These are phyloP conservation scores for Margaritispora aquatica DNA, from an alignment of 495 filamentous ascomycete species.

Conservation along the genomic window DNA sequence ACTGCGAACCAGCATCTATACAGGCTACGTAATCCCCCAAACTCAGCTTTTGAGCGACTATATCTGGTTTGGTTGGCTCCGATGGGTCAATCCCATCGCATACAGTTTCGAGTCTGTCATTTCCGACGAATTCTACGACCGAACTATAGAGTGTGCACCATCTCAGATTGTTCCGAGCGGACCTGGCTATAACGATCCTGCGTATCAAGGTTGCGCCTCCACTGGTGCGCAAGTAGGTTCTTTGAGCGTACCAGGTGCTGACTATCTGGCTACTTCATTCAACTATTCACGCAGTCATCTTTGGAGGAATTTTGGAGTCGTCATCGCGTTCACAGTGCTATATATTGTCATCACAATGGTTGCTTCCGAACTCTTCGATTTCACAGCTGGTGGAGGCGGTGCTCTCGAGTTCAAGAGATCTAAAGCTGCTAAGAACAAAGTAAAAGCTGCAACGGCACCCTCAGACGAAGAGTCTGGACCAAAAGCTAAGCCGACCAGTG, in stretches of 20 bases:
- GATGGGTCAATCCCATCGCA: constrained; percentile 45
- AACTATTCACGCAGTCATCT: constrained; percentile 58
- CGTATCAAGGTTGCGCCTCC: constrained; percentile 57
- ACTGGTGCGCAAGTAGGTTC: constrained; percentile 44
- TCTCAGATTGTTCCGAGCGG: constrained; percentile 35
- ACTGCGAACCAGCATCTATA: constrained; percentile 39
- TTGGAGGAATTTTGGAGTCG: constrained; percentile 77
- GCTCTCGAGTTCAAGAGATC: constrained; percentile 50
- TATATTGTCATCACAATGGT: constrained; percentile 64
- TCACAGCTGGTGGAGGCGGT: constrained; percentile 29
- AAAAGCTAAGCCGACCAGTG: constrained; percentile 16
- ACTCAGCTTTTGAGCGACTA: constrained; percentile 29
- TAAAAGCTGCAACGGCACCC: constrained; percentile 34
- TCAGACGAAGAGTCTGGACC: constrained; percentile 42
- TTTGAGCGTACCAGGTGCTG: constrained; percentile 44
- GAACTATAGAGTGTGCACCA: constrained; percentile 53
- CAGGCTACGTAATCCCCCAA: constrained; percentile 46
- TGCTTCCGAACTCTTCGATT: constrained; percentile 49
- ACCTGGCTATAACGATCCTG: constrained; percentile 35
- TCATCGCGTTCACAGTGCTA: constrained; percentile 62
- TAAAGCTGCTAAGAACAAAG: constrained; percentile 47
- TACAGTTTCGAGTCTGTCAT: constrained; percentile 58
- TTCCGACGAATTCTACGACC: constrained; percentile 43
- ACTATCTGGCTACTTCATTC: constrained; percentile 50
- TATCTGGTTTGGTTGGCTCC: constrained; percentile 50